Percentiles rank a stretch among this genome's conserved stretches.
These are phyloP conservation scores for Plasmodium coatneyi DNA, from an alignment of 169 alveolate genomes.

Conservation along the genomic window DNA sequence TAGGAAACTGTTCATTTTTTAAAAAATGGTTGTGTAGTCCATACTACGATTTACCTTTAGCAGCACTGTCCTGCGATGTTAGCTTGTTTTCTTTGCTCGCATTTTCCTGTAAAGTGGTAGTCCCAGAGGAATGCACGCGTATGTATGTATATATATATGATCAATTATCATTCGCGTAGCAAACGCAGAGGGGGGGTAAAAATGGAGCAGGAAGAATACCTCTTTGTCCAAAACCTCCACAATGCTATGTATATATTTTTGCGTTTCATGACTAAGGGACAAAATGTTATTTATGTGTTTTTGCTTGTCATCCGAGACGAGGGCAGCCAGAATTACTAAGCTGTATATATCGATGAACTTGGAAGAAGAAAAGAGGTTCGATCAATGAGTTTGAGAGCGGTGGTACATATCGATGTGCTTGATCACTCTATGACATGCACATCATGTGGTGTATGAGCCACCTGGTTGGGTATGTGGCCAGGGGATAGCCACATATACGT, in stretches of 20 bases:
- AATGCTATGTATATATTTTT: constrained; percentile 65
- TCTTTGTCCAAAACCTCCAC: constrained; percentile 58
- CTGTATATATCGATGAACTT: constrained; percentile 71
- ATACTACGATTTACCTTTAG: constrained; percentile 21
- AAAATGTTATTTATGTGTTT: constrained; percentile 60
- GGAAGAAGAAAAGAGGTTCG: background rate
- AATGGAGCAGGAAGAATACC: constrained; percentile 5
- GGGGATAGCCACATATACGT: background rate
- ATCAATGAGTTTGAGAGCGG: background rate
- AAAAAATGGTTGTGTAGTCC: background rate
- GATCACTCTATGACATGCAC: background rate
- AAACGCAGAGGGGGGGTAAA: background rate
- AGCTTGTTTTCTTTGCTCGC: constrained; percentile 10
- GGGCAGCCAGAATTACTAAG: constrained; percentile 68
- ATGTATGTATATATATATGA: background rate
- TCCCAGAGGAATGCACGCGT: background rate
- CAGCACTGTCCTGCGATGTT: constrained; percentile 19
- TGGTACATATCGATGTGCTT: background rate
- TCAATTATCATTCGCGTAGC: background rate
- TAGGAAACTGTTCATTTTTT: background rate
- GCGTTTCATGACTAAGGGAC: constrained; percentile 73
- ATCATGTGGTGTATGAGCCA: background rate
- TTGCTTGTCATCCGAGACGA: constrained; percentile 72
- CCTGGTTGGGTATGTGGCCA: background rate
- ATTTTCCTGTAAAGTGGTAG: constrained; percentile 32